Evolutionary conservation across 768 basidiomycete genomes (phyloP), one percentile per base, ranked within the genome.

Genomic region (Tubosaeta sp.): DNA sequence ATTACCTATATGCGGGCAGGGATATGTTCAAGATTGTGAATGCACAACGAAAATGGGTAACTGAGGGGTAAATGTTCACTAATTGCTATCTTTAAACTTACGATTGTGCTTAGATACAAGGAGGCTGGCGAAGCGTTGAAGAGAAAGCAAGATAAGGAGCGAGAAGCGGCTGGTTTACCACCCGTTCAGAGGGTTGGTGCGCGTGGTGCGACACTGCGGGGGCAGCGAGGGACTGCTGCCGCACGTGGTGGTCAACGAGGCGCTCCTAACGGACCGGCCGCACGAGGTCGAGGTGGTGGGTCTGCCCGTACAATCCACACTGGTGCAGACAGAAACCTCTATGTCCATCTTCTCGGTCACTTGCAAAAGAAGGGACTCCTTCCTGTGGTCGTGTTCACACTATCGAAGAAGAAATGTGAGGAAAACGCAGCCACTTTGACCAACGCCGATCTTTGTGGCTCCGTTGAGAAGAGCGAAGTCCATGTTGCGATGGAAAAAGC

Each of bases 61-160:
- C 61, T 88, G 73, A 81, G 49, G 95, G 95, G 91, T 91, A 66
- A 65, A 48, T 14, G 4, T 42, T 19, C 29, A 29, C 3, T 50
- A n/a, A 27, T 47, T 17, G 22, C 17, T 14, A 3, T 34, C 3
- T 31, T 6, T 27, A n/a, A 43, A 37, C 43, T 59, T 43, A 50
- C 55, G 45, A 53, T 12, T 38, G 25, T 48, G 48, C 17, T 39
- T 56, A 95, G 95, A 12, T 95, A 94, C 73, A 91, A 92, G 65
- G 85, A 88, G 34, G 97, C 97, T 0, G 82, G 83, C 14, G 93
- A 97, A 59, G 86, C 95, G 3, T 73, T 95, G 17, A 81, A 84
- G 46, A 80, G 95, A 34, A 99, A 98, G 71, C 97, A 99, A 69
- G 97, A 98, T 66, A 98, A 97, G 68, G 95, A 98, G 68, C 81